These are phyloP conservation scores for Prunus dulcis DNA, from an alignment of 306 rosid genomes.

Conservation along the genomic window DNA sequence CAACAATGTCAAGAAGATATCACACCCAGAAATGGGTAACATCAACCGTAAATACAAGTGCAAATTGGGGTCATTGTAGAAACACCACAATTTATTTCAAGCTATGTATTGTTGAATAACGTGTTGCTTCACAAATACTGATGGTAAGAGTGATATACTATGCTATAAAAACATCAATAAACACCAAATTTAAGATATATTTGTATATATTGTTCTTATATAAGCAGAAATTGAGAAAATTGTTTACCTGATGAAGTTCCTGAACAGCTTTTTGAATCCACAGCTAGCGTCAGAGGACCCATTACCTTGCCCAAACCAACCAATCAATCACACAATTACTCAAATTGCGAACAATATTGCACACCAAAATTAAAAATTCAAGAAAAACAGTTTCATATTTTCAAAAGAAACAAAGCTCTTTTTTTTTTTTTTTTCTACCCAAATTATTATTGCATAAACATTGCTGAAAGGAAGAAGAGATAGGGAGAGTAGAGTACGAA, in stretches of 20 bases:
- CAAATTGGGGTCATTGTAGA: not conserved
- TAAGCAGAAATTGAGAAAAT: not conserved
- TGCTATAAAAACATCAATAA: not conserved
- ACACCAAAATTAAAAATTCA: too few relatives aligned
- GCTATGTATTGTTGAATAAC: not conserved
- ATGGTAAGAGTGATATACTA: not conserved
- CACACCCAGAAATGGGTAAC: not conserved
- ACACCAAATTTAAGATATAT: not conserved
- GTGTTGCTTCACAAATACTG: not conserved
- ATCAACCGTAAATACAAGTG: not conserved
- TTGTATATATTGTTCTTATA: not conserved
- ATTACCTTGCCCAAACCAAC: constrained; percentile 18
- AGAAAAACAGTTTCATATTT: too few relatives aligned
- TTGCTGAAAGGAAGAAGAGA: too few relatives aligned
- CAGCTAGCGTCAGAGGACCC: constrained; percentile 53
- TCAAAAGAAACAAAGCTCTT: too few relatives aligned
- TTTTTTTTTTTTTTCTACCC: too few relatives aligned
- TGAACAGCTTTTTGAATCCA: constrained; percentile 38
- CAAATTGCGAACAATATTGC: not conserved
- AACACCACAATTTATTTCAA: not conserved
- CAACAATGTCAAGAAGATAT: not conserved
- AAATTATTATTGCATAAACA: too few relatives aligned
- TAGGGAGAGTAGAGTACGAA: not conserved
- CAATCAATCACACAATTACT: not conserved
- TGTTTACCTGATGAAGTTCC: constrained; percentile 45